Conservation (phyloP, 768 basidiomycete species). For the Panaeolus cyanescens region DNA sequence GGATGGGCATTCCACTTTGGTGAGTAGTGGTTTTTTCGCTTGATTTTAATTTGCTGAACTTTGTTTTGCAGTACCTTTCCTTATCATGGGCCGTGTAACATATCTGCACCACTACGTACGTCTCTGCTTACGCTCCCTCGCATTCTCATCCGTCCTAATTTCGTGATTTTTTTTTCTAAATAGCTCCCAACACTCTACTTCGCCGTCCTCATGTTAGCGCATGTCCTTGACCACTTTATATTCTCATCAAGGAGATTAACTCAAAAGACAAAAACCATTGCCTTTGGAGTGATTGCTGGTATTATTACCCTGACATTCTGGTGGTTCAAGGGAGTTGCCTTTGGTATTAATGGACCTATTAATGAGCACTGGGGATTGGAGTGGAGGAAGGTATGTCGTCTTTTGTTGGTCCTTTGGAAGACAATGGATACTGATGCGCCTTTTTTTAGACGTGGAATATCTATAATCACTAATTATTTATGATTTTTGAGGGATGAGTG, state of each 20-base stretch:
- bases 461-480: constrained; percentile 20
- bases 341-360: constrained; percentile 90
- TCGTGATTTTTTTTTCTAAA: constrained; percentile 7
- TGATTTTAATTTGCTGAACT: background rate
- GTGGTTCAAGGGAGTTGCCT: constrained; percentile 92
- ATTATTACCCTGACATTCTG: constrained; percentile 80
- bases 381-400: constrained; percentile 66
- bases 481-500: background rate
- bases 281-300: constrained; percentile 64
- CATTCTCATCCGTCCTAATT: constrained; percentile 1
- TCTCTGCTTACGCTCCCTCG: constrained; percentile 16
- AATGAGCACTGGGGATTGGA: constrained; percentile 74
- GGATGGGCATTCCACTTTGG: constrained; percentile 94
- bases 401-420: constrained; percentile 3
- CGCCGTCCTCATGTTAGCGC: constrained; percentile 87
- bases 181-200: constrained; percentile 98
- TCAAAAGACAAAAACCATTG: constrained; percentile 64
- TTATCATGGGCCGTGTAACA: constrained; percentile 97
- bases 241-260: constrained; percentile 74
- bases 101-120: constrained; percentile 95
- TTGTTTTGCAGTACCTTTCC: constrained; percentile 75
- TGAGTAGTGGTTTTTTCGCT: constrained; percentile 34
- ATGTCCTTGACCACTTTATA: constrained; percentile 90
- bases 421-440: background rate
- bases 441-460: constrained; percentile 32